phyloP scores from a whole-genome alignment of 345 rosid species.

The Mangifera indica region DNA sequence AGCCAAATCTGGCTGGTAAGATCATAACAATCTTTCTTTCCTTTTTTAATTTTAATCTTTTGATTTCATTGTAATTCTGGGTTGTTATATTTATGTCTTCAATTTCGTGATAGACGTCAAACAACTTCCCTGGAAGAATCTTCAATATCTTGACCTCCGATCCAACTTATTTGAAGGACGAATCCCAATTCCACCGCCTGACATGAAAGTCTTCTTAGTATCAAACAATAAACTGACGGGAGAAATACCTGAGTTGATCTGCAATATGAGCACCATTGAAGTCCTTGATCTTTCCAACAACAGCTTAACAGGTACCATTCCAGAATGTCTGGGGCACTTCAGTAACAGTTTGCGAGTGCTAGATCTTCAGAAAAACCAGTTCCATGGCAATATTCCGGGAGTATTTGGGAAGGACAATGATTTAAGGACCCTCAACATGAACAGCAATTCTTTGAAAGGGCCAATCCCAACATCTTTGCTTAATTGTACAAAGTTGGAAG shows the following conservation, averaged over 20 bases:
- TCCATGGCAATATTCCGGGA: conserved; percentile 20
- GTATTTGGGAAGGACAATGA: background rate
- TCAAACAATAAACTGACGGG: conserved; percentile 14
- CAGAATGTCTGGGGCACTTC: conserved; percentile 19
- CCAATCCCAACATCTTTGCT: conserved; percentile 13
- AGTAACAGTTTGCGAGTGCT: background rate
- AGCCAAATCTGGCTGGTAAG: too few relatives aligned
- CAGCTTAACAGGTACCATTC: conserved; percentile 27
- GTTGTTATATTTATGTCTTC: background rate
- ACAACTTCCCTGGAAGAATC: conserved; percentile 10
- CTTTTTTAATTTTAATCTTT: too few relatives aligned
- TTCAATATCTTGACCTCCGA: background rate
- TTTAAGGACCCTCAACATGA: conserved; percentile 8
- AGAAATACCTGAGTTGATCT: conserved; percentile 15
- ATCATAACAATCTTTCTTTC: too few relatives aligned
- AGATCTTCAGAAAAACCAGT: conserved; percentile 20
- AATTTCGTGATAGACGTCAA: background rate
- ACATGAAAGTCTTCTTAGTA: background rate
- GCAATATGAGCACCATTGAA: background rate
- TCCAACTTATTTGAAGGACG: background rate
- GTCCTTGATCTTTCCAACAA: conserved; percentile 13
- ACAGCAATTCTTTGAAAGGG: conserved; percentile 21
- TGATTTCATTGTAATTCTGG: too few relatives aligned
- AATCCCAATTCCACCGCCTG: background rate
- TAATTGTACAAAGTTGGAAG: conserved; percentile 17